Conservation (phyloP, 495 filamentous ascomycete species). For the Penicillium nucicola region DNA sequence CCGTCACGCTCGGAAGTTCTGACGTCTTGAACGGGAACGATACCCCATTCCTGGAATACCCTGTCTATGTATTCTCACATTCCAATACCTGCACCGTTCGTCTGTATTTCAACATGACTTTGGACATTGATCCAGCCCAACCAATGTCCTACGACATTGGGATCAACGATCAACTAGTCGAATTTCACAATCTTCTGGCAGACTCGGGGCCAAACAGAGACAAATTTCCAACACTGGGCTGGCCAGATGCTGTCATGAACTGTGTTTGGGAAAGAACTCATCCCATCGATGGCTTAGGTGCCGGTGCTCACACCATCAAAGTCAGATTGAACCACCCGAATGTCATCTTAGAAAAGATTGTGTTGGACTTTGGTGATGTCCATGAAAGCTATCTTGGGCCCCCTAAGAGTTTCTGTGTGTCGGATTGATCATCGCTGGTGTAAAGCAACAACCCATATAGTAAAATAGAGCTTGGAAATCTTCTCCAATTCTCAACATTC, state of each 20-base stretch:
- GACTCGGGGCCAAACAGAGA: not conserved
- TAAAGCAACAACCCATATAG: no score
- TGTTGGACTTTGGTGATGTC: constrained; percentile 67
- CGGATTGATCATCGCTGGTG: not conserved
- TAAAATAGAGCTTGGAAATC: no score
- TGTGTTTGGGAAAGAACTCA: constrained; percentile 51
- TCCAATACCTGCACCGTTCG: constrained; percentile 49
- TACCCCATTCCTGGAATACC: constrained; percentile 50
- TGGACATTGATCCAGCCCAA: constrained; percentile 57
- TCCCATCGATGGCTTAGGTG: not conserved
- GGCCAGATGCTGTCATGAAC: constrained; percentile 55
- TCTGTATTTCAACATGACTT: constrained; percentile 55
- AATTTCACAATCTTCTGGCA: not conserved
- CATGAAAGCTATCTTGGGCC: constrained; percentile 64
- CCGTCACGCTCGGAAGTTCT: constrained; percentile 14
- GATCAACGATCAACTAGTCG: constrained; percentile 35
- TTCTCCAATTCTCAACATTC: not conserved
- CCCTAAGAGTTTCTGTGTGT: constrained; percentile 26
- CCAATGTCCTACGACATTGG: constrained; percentile 60
- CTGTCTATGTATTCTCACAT: constrained; percentile 61
- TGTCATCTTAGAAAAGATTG: constrained; percentile 66
- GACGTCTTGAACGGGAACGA: not conserved
- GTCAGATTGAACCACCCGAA: constrained; percentile 57
- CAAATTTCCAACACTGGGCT: constrained; percentile 41
- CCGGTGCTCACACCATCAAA: constrained; percentile 4